Conservation (phyloP, 345 rosid species). For the Firmiana major region DNA sequence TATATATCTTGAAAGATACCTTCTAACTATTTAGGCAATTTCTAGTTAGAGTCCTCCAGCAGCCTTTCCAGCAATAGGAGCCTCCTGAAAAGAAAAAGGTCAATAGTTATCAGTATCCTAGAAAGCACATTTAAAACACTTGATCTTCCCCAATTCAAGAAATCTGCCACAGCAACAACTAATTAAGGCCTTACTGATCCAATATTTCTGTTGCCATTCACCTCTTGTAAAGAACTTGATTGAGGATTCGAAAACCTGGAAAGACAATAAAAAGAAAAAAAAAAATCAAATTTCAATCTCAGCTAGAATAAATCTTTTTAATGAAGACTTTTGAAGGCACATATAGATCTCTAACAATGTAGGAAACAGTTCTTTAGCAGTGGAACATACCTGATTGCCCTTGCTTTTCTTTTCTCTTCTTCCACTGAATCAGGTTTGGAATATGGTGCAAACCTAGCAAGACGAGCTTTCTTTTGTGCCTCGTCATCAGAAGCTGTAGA, state of each 20-base stretch:
- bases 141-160: not conserved
- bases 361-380: not conserved
- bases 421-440: conserved; percentile 54
- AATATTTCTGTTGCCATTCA: conserved; percentile 48
- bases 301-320: not conserved
- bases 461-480: conserved; percentile 89
- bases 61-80: conserved; percentile 61
- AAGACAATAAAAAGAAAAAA: not conserved
- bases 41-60: conserved; percentile 48
- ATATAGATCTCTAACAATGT: not conserved
- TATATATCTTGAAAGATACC: conserved; percentile 33
- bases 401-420: conserved; percentile 81
- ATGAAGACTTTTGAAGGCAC: not conserved
- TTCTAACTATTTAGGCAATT: conserved; percentile 23
- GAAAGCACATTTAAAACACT: not conserved
- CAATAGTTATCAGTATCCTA: not conserved
- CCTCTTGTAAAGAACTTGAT: conserved; percentile 41
- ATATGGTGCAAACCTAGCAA: conserved; percentile 59
- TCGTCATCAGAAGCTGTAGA: conserved; percentile 51
- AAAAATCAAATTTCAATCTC: not conserved
- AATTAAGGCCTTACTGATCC: conserved; percentile 37
- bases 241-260: conserved; percentile 64
- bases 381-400: conserved; percentile 57
- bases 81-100: conserved; percentile 38
- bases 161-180: not conserved